Conservation (phyloP, 2,329 filamentous ascomycete genomes). For the Claviceps fusiformis region DNA sequence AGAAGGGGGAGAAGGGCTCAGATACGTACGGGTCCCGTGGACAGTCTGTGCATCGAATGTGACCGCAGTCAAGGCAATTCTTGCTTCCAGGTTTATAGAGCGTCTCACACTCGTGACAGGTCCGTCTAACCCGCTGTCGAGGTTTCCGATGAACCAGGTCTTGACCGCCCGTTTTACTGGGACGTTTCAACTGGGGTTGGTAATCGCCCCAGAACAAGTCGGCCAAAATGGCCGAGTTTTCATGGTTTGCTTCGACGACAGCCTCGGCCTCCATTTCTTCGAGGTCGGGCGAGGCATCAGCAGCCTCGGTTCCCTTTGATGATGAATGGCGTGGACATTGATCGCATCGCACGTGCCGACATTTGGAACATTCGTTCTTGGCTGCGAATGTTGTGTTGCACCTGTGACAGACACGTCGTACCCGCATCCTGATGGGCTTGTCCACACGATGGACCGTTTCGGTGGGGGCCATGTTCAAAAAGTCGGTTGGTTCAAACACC, state of each 20-base stretch:
- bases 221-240: conserved; percentile 38
- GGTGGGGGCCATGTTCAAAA: conserved; percentile 33
- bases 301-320: conserved; percentile 44
- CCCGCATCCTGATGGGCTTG: conserved; percentile 65
- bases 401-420: conserved; percentile 67
- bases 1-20: not conserved
- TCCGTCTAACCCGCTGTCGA: conserved; percentile 59
- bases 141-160: conserved; percentile 60
- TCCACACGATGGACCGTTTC: conserved; percentile 51
- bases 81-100: conserved; percentile 47
- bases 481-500: conserved; percentile 40
- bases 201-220: conserved; percentile 33
- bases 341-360: conserved; percentile 68
- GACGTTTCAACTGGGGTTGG: conserved; percentile 44
- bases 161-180: conserved; percentile 52
- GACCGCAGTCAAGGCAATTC: conserved; percentile 54
- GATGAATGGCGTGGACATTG: conserved; percentile 67
- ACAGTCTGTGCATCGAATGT: conserved; percentile 67
- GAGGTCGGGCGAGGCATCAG: conserved; percentile 38
- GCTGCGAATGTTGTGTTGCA: conserved; percentile 63
- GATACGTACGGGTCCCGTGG: conserved; percentile 61
- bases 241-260: conserved; percentile 40
- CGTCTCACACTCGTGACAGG: conserved; percentile 60
- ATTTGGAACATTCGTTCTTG: conserved; percentile 60
- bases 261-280: conserved; percentile 34